Evolutionary conservation across 139 green algal genomes (phyloP).

Genomic region (Tetradesmus lagerheimii): DNA sequence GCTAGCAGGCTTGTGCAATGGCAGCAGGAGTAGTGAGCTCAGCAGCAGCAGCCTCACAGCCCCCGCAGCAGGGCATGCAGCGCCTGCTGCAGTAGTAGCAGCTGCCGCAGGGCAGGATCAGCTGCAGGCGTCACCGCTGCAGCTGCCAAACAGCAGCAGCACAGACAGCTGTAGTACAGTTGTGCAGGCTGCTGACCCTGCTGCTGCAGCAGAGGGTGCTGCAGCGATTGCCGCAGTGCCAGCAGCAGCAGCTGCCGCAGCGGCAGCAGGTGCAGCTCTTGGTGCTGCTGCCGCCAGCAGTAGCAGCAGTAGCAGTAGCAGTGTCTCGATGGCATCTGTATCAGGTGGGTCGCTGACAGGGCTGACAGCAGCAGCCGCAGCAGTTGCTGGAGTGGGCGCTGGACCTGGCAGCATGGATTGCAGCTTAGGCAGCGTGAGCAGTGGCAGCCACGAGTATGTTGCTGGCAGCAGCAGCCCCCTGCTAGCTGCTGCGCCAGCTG

Average conservation of each 20-base stretch:
- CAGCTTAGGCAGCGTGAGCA: constrained; percentile 16
- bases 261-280: not conserved
- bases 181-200: not conserved
- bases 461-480: not conserved
- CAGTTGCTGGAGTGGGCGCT: not conserved
- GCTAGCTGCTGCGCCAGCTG: not conserved
- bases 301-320: constrained; percentile 7
- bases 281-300: not conserved
- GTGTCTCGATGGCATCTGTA: constrained; percentile 3
- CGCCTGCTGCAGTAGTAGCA: not conserved
- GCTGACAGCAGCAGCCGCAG: constrained; percentile 15
- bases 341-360: not conserved
- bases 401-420: not conserved
- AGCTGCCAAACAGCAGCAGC: not conserved
- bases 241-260: not conserved
- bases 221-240: not conserved
- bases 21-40: constrained; percentile 5
- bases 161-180: not conserved
- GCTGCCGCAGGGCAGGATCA: not conserved
- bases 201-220: not conserved
- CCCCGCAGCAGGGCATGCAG: not conserved
- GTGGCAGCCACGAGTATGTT: not conserved
- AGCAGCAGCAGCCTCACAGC: not conserved
- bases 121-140: not conserved
- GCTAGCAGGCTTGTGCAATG: constrained; percentile 13